Conservation (phyloP, 768 basidiomycete species). For the Pleurotus tuber-regium region DNA sequence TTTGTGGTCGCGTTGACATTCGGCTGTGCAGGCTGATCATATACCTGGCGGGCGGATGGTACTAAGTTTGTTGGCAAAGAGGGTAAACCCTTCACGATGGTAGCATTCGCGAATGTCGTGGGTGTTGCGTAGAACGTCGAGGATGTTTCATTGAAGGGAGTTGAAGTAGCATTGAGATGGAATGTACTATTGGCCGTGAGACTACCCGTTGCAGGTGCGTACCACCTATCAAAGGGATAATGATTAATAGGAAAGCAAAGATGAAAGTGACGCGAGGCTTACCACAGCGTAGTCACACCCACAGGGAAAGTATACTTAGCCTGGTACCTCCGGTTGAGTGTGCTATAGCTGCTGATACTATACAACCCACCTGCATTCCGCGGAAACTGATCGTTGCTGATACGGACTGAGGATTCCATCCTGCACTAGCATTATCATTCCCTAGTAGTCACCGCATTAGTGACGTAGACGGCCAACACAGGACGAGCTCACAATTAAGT, state of each 20-base stretch:
- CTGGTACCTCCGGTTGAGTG: conserved; percentile 21
- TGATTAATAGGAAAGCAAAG: background rate
- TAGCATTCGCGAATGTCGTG: too few relatives aligned
- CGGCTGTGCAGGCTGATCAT: too few relatives aligned
- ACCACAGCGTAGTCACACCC: conserved; percentile 63
- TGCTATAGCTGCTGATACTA: background rate
- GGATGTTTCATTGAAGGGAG: too few relatives aligned
- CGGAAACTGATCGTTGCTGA: conserved; percentile 61
- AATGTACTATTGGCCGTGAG: background rate
- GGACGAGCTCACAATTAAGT: conserved; percentile 51
- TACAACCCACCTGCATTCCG: conserved; percentile 49
- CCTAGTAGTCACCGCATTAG: conserved; percentile 22
- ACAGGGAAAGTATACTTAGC: conserved; percentile 78
- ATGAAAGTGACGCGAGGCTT: conserved; percentile 21
- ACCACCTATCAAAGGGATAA: conserved; percentile 1
- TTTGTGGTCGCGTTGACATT: too few relatives aligned
- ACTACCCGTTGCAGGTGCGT: background rate
- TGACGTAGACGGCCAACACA: background rate
- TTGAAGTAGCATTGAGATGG: background rate
- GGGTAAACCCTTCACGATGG: too few relatives aligned
- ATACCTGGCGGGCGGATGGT: too few relatives aligned
- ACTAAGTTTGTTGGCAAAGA: too few relatives aligned
- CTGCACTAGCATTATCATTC: conserved; percentile 48
- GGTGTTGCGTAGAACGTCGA: too few relatives aligned
- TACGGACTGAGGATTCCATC: conserved; percentile 55